A percentile compares a stretch with the other conserved stretches of the same genome.
These are phyloP conservation scores for Plicaturopsis crispa DNA, from an alignment of 768 basidiomycete genomes.

Conservation along the genomic window DNA sequence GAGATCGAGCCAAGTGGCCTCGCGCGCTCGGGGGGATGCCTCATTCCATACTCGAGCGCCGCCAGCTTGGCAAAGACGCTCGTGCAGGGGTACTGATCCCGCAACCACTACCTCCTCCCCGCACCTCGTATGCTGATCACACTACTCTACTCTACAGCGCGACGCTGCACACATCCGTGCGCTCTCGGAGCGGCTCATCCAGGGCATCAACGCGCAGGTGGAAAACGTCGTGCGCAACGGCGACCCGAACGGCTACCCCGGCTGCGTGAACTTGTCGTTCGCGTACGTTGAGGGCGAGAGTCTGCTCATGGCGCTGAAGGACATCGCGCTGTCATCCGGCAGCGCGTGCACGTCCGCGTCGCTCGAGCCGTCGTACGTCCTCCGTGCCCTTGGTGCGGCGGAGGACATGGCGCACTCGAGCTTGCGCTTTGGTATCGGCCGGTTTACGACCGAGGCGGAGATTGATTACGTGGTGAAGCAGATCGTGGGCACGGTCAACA, in stretches of 20 bases:
- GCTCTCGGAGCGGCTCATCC: conserved; percentile 75
- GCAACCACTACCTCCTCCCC: conserved; percentile 2
- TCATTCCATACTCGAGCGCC: conserved; percentile 9
- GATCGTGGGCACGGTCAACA: conserved; percentile 80
- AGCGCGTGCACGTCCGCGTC: conserved; percentile 99
- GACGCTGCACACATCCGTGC: conserved; percentile 70
- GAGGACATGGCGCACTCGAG: conserved; percentile 99
- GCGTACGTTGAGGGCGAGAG: conserved; percentile 97
- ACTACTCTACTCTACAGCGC: conserved; percentile 39
- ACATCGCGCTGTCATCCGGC: conserved; percentile 95
- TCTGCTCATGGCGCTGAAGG: conserved; percentile 96
- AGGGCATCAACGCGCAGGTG: conserved; percentile 74
- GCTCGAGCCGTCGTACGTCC: conserved; percentile 95
- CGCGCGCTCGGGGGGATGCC: conserved; percentile 6
- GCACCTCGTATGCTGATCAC: conserved; percentile 15
- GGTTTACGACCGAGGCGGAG: conserved; percentile 97
- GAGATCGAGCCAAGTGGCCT: conserved; percentile 39
- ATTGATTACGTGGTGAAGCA: conserved; percentile 89
- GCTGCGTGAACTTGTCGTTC: conserved; percentile 93
- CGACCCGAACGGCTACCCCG: conserved; percentile 85
- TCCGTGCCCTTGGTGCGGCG: conserved; percentile 91
- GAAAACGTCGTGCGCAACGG: conserved; percentile 94
- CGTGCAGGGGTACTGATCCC: conserved; percentile 94
- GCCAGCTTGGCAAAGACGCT: conserved; percentile 55
- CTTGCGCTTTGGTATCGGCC: conserved; percentile 93